Evolutionary conservation across 176 grass and related monocot species (phyloP).

Genomic region (Calamus simplicifolius): DNA sequence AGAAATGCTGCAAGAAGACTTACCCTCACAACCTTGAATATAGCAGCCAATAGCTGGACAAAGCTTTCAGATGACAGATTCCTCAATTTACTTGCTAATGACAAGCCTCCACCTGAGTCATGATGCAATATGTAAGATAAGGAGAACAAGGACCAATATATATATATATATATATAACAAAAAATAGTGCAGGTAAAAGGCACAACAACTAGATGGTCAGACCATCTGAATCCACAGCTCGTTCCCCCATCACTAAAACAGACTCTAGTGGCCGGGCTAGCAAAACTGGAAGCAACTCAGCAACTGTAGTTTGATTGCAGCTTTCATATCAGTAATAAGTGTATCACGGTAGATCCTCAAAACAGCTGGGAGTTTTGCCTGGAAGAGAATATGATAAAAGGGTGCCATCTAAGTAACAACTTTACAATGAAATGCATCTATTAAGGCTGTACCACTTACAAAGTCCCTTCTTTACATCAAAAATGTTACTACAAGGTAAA

Average conservation of each 20-base stretch:
- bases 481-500: too few relatives aligned
- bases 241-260: slow-evolving; percentile 60
- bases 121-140: slow-evolving; percentile 7
- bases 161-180: not conserved
- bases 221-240: slow-evolving; percentile 79
- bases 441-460: not conserved
- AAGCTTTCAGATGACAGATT: slow-evolving; percentile 86
- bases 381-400: slow-evolving; percentile 20
- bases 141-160: not conserved
- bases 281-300: slow-evolving; percentile 86
- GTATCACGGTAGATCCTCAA: slow-evolving; percentile 96
- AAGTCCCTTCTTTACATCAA: too few relatives aligned
- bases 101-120: slow-evolving; percentile 63
- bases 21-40: slow-evolving; percentile 94
- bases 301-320: slow-evolving; percentile 92
- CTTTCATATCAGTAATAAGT: slow-evolving; percentile 97
- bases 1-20: not conserved
- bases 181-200: slow-evolving; percentile 12
- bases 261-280: slow-evolving; percentile 57
- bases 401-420: not conserved
- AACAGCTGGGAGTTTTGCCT: slow-evolving; percentile 83
- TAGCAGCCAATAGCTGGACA: slow-evolving; percentile 86
- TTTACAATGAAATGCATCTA: not conserved
- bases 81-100: slow-evolving; percentile 82
- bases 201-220: slow-evolving; percentile 20